phyloP scores from a whole-genome alignment of 164 flowering plant genomes.

The Stephania japonica region DNA sequence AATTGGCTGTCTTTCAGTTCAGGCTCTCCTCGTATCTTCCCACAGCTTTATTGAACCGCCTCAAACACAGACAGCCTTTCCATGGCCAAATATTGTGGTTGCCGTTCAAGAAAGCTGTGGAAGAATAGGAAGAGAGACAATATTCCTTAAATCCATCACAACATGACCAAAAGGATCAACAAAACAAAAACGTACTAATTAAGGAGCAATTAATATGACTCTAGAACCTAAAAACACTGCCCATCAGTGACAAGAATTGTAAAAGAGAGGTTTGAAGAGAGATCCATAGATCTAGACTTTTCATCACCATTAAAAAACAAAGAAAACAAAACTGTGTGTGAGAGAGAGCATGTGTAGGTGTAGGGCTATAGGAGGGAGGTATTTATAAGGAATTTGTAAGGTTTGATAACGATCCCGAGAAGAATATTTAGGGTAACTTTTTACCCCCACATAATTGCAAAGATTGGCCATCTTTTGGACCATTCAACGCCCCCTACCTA shows the following conservation, averaged over 20 bases:
- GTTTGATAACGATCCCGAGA: constrained; percentile 20
- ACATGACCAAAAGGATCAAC: neutral
- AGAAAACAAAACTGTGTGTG: neutral
- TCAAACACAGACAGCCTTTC: neutral
- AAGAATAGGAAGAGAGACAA: constrained; percentile 28
- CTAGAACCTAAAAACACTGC: neutral
- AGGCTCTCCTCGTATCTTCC: constrained; percentile 37
- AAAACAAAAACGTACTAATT: no score
- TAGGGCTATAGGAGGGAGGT: neutral
- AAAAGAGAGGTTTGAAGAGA: neutral
- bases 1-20: neutral
- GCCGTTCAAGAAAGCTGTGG: constrained; percentile 51
- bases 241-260: neutral
- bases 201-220: neutral
- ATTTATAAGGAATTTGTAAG: constrained; percentile 12
- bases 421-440: constrained; percentile 13
- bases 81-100: neutral
- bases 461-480: constrained; percentile 25
- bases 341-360: neutral
- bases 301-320: neutral
- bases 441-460: constrained; percentile 6
- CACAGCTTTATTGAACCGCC: constrained; percentile 44
- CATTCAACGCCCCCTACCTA: neutral
- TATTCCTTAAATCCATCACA: neutral
- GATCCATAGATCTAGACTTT: neutral